Conservation (phyloP, 2,329 filamentous ascomycete species). For the Neopestalotiopsis sp. region DNA sequence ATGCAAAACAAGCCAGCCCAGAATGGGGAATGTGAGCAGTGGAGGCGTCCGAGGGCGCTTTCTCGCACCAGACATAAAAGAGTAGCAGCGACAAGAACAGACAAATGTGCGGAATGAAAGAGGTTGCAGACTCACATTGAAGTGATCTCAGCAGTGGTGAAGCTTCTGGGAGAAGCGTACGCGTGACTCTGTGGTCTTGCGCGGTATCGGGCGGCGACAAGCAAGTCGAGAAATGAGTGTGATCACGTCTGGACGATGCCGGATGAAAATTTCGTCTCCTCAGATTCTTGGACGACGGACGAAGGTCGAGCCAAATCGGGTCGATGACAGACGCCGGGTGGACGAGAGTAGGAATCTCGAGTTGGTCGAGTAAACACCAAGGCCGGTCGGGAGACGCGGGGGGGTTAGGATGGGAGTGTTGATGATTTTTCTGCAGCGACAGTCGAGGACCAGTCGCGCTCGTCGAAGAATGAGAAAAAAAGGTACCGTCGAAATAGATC, state of each 20-base stretch:
- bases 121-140: conserved; percentile 41
- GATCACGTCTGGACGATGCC: neutral
- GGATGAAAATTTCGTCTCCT: conserved; percentile 15
- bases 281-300: neutral
- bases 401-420: neutral
- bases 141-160: conserved; percentile 45
- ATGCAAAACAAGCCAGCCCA: neutral
- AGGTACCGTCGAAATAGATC: conserved; percentile 6
- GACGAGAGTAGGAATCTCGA: neutral
- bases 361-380: conserved; percentile 16
- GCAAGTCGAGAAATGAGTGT: conserved; percentile 21
- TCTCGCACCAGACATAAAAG: neutral
- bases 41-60: conserved; percentile 1
- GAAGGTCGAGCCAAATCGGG: conserved; percentile 7
- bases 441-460: conserved; percentile 8
- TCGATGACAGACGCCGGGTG: conserved; percentile 5
- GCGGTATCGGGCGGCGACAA: conserved; percentile 29
- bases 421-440: conserved; percentile 4
- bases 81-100: neutral
- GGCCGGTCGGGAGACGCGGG: conserved; percentile 1
- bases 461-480: conserved; percentile 18
- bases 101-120: conserved; percentile 23
- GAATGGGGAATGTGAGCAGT: neutral
- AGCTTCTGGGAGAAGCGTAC: conserved; percentile 31
- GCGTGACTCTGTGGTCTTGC: conserved; percentile 25